Evolutionary conservation across 495 filamentous ascomycete species (phyloP).

Genomic region (Podospora pseudoanserina): DNA sequence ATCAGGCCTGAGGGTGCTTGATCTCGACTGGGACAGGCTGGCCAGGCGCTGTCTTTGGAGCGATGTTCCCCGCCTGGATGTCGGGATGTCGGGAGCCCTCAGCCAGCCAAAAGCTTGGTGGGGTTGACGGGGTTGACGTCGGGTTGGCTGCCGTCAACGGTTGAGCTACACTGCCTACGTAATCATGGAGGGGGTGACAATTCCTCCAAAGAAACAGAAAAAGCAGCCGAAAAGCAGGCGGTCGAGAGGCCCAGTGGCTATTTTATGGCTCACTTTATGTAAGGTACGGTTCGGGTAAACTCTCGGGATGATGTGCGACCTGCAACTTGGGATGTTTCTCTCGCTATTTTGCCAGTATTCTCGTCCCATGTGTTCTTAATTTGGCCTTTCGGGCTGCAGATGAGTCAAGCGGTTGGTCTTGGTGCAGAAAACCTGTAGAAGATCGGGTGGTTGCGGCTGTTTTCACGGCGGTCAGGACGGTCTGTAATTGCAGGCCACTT

Average conservation of each 20-base stretch:
- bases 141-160: background rate
- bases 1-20: slow-evolving; percentile 3
- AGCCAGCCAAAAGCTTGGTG: slow-evolving; percentile 4
- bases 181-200: background rate
- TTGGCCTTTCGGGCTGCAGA: slow-evolving; percentile 2
- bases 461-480: too few species aligned
- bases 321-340: slow-evolving; percentile 2
- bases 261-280: background rate
- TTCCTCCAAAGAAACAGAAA: background rate
- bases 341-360: background rate
- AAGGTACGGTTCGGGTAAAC: background rate
- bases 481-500: background rate
- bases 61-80: slow-evolving; percentile 4
- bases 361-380: slow-evolving; percentile 1
- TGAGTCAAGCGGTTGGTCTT: background rate
- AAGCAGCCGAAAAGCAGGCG: background rate
- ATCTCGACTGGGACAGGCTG: slow-evolving; percentile 4
- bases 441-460: too few species aligned
- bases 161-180: background rate
- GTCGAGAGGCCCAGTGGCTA: background rate
- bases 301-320: background rate
- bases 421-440: background rate
- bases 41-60: slow-evolving; percentile 14
- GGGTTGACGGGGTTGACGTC: background rate
- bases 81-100: slow-evolving; percentile 1